Evolutionary conservation across 1,139 yeast species (phyloP).

Genomic region (Pichia sp.): DNA sequence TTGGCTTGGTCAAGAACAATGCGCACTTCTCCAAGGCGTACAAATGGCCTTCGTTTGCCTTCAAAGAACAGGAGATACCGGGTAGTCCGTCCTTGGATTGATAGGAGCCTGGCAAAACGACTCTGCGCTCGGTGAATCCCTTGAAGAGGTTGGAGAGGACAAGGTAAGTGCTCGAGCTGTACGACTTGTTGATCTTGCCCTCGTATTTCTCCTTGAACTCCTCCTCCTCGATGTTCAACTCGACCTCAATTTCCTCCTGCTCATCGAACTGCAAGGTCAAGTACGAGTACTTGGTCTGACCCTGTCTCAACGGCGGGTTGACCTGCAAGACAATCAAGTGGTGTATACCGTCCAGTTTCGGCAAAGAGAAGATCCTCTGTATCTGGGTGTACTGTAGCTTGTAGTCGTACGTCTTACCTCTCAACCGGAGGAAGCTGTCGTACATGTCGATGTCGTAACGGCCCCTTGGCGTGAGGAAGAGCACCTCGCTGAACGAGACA

Average conservation of each 20-base stretch:
- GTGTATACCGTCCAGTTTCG: conserved; percentile 91
- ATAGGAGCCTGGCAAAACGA: conserved; percentile 83
- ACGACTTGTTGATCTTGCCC: conserved; percentile 65
- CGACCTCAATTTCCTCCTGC: conserved; percentile 90
- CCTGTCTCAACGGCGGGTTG: conserved; percentile 92
- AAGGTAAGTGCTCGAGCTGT: conserved; percentile 81
- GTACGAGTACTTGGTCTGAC: conserved; percentile 94
- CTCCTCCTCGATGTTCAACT: conserved; percentile 77
- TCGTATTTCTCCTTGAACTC: conserved; percentile 76
- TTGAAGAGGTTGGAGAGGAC: conserved; percentile 86
- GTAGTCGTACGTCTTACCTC: conserved; percentile 98
- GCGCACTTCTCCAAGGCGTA: conserved; percentile 89
- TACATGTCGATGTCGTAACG: conserved; percentile 97
- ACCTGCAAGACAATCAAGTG: conserved; percentile 84
- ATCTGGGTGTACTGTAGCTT: conserved; percentile 88
- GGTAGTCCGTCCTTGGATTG: conserved; percentile 70
- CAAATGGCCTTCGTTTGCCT: conserved; percentile 91
- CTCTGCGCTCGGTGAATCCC: conserved; percentile 84
- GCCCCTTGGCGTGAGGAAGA: conserved; percentile 96
- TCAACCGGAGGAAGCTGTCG: conserved; percentile 77
- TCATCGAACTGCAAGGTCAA: conserved; percentile 81
- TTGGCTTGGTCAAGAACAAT: conserved; percentile 89
- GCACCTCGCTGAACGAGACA: conserved; percentile 84
- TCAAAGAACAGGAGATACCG: conserved; percentile 85
- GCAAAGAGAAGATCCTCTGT: conserved; percentile 85